Evolutionary conservation across 2,329 filamentous ascomycete species (phyloP).

Genomic region (Blastomyces parvus): DNA sequence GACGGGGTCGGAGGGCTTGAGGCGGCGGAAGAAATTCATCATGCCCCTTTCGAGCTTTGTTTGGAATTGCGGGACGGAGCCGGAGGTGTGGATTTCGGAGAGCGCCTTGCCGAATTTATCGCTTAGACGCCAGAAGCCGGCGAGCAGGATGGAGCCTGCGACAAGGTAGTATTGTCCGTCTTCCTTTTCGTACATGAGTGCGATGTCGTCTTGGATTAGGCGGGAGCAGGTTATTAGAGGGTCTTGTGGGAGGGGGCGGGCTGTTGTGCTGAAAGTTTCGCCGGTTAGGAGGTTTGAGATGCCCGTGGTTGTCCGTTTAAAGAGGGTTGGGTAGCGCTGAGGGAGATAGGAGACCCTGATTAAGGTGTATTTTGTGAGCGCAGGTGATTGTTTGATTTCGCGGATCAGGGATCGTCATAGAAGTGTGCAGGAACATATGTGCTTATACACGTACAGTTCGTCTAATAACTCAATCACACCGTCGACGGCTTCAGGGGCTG

Average conservation of each 20-base stretch:
- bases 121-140: constrained; percentile 72
- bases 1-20: constrained; percentile 58
- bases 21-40: constrained; percentile 67
- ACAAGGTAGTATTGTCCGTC: constrained; percentile 77
- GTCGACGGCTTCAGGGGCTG: constrained; percentile 59
- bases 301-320: constrained; percentile 49
- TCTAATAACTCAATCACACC: constrained; percentile 68
- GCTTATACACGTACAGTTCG: constrained; percentile 45
- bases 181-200: constrained; percentile 66
- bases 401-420: neutral
- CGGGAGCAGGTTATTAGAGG: constrained; percentile 67
- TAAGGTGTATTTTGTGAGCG: neutral
- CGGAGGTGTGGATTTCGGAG: constrained; percentile 68
- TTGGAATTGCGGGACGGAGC: constrained; percentile 62
- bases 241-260: constrained; percentile 59
- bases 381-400: constrained; percentile 1
- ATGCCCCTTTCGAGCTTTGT: constrained; percentile 67
- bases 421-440: neutral
- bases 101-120: constrained; percentile 76
- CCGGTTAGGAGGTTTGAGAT: constrained; percentile 62
- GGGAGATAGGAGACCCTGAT: constrained; percentile 53
- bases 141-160: constrained; percentile 63
- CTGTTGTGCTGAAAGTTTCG: constrained; percentile 60
- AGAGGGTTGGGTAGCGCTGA: constrained; percentile 64
- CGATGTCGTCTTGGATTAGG: constrained; percentile 71